Evolutionary conservation across 2,329 filamentous ascomycete genomes (phyloP).

Genomic region (Hypoxylon sp.): DNA sequence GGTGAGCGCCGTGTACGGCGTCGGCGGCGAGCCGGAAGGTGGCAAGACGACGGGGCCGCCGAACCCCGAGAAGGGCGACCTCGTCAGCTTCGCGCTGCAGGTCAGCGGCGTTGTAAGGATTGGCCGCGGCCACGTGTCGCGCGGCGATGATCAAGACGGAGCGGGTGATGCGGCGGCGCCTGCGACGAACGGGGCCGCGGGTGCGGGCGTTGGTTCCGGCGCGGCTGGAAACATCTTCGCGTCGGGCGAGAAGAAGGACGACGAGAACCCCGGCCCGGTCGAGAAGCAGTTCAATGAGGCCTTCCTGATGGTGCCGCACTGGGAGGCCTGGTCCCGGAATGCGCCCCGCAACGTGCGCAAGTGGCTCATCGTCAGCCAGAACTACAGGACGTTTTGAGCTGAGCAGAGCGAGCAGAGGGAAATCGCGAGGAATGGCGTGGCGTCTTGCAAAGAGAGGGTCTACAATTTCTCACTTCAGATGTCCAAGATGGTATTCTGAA

Average conservation of each 20-base stretch:
- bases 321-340: constrained; percentile 64
- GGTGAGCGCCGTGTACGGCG: constrained; percentile 71
- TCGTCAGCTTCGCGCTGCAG: constrained; percentile 75
- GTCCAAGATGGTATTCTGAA: too few species aligned
- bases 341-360: constrained; percentile 61
- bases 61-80: constrained; percentile 55
- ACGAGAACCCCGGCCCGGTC: constrained; percentile 41
- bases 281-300: constrained; percentile 80
- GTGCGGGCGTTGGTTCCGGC: not conserved
- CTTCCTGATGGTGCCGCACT: constrained; percentile 81
- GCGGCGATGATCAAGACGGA: not conserved
- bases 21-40: constrained; percentile 58
- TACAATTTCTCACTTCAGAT: too few species aligned
- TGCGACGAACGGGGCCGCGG: not conserved
- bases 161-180: constrained; percentile 47
- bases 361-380: constrained; percentile 77
- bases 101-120: constrained; percentile 77
- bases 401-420: not conserved
- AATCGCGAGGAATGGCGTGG: too few species aligned
- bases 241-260: constrained; percentile 43
- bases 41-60: not conserved
- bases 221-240: constrained; percentile 54
- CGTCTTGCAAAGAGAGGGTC: too few species aligned
- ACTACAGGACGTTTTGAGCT: constrained; percentile 67
- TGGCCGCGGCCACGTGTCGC: constrained; percentile 64